Percentiles rank a stretch among this genome's conserved stretches.
Evolutionary conservation across 495 filamentous ascomycete genomes (phyloP).

Genomic region (Neurospora sp.): DNA sequence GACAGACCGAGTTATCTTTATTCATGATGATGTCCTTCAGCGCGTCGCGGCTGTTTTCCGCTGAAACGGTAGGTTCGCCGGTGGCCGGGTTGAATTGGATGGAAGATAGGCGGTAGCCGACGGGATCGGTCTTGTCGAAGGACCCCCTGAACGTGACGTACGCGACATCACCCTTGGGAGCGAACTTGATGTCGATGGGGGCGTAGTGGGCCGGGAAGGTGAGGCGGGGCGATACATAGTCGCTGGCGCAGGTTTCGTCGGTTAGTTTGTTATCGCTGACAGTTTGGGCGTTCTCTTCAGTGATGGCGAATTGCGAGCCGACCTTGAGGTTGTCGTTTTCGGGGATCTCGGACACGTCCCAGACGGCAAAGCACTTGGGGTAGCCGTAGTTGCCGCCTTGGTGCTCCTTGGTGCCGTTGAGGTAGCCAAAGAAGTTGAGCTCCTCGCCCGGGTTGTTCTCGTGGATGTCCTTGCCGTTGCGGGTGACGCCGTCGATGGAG

Average conservation of each 20-base stretch:
- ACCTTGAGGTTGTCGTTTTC: constrained; percentile 31
- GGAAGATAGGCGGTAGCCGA: constrained; percentile 40
- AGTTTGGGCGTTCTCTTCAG: constrained; percentile 15
- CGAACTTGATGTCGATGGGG: constrained; percentile 45
- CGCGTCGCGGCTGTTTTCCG: constrained; percentile 23
- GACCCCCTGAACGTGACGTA: constrained; percentile 47
- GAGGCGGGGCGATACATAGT: constrained; percentile 33
- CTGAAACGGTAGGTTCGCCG: constrained; percentile 28
- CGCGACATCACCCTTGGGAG: constrained; percentile 24
- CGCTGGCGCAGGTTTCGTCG: constrained; percentile 33
- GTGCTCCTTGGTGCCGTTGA: constrained; percentile 33
- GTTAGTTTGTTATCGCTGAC: constrained; percentile 20
- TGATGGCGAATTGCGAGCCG: constrained; percentile 41
- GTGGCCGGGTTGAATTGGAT: constrained; percentile 25
- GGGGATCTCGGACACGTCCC: constrained; percentile 45
- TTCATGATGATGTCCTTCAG: constrained; percentile 39
- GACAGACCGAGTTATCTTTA: constrained; percentile 31
- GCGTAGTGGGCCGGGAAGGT: constrained; percentile 46
- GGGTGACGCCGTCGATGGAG: constrained; percentile 45
- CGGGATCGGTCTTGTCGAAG: constrained; percentile 36
- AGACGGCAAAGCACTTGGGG: constrained; percentile 52
- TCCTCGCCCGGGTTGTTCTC: constrained; percentile 61
- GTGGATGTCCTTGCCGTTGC: constrained; percentile 48
- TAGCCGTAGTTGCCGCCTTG: constrained; percentile 46
- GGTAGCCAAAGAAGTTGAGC: constrained; percentile 54